A percentile compares a stretch with the other conserved stretches of the same genome.
Evolutionary conservation across 148 eudicot species (phyloP).

Genomic region (Cornus controversa): DNA sequence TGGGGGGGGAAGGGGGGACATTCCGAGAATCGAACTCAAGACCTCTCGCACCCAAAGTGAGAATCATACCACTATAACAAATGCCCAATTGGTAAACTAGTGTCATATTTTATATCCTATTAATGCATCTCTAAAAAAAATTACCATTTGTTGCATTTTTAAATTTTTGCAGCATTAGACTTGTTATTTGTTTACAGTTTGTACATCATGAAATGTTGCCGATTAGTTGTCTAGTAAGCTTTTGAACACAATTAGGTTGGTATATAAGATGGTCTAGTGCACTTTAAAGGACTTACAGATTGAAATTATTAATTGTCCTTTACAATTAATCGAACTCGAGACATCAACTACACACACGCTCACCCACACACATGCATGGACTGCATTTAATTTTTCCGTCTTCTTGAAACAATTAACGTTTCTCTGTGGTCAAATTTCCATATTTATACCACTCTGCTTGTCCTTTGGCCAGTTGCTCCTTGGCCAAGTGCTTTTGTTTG

Average conservation of each 20-base stretch:
- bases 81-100: conserved; percentile 35
- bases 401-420: no score
- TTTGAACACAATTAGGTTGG: neutral
- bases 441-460: no score
- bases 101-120: neutral
- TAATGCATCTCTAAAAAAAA: neutral
- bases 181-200: neutral
- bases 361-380: no score
- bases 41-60: conserved; percentile 92
- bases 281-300: neutral
- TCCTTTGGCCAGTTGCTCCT: no score
- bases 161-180: neutral
- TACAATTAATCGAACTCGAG: neutral
- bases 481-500: no score
- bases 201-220: neutral
- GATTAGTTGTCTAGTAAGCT: neutral
- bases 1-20: no score
- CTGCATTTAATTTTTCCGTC: no score
- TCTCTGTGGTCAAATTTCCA: no score
- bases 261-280: neutral
- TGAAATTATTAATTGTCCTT: neutral
- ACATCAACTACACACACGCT: neutral
- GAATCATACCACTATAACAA: conserved; percentile 88
- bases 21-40: no score
- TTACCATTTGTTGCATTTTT: neutral